Base-by-base conservation (phyloP, 169 alveolate genomes). In the Eimeria nieschulzi region DNA sequence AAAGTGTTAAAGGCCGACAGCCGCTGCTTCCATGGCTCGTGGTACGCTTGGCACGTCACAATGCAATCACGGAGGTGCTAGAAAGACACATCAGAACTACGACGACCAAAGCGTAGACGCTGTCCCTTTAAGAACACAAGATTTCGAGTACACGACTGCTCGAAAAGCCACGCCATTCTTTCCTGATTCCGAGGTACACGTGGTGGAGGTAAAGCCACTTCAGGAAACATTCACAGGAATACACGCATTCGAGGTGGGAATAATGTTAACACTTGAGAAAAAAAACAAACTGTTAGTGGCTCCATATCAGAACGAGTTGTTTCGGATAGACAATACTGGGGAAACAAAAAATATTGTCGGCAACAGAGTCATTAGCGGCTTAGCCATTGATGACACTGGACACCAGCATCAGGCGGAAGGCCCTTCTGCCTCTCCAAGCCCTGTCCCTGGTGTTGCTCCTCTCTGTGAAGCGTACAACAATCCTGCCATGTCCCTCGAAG, bases 391-490 rank as follows among this genome's bases (percentile, higher is more conserved):
- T 59, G 84, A 88, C n/a, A 61, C 61, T 17, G 93, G 93, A 39
- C 19, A 51, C 7, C 93, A 88, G 93, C 51, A 53, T n/a, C 93
- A 78, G 75, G 93, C 93, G 10, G 73, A 78, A 63, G 90, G 93
- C 19, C 88, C 85, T 66, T 82, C 93, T 7, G 76, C 93, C 64
- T 63, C 53, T 2, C 90, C 63, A 70, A 46, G 61, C 56, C 75
- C 93, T 0, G 83, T 64, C 7, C 78, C 93, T 6, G 93, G 93
- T 13, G 63, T 64, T 0, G 90, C 76, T 26, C 93, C 93, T 19
- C 90, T 88, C 56, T 88, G 93, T 25, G 90, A 83, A 25, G 56
- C 90, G 0, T 88, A 88, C 72, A 56, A 39, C 66, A 88, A 88
- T 33, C 83, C 87, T 13, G 93, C 93, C 25, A 75, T 88, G 75